A percentile compares a stretch with the other conserved stretches of the same genome.
Evolutionary conservation across 345 rosid species (phyloP).

Genomic region (Arabis hirsuta): DNA sequence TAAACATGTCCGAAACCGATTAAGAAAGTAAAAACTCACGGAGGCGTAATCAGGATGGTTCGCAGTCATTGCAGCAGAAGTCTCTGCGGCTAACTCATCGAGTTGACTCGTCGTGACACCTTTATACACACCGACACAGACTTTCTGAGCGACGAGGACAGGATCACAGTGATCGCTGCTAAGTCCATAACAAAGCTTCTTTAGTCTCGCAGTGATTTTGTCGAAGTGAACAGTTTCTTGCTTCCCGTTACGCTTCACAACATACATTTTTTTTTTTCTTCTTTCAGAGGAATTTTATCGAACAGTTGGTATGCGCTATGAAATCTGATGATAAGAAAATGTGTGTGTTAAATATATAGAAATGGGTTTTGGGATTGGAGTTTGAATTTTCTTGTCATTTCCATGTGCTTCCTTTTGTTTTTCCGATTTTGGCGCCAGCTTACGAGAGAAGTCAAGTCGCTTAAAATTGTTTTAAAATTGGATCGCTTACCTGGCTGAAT

Average conservation of each 20-base stretch:
- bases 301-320: constrained; percentile 36
- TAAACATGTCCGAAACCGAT: not conserved
- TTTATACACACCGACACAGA: constrained; percentile 97
- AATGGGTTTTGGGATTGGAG: not conserved
- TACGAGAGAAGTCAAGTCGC: constrained; percentile 17
- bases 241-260: constrained; percentile 89
- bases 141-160: constrained; percentile 94
- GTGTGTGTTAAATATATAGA: not conserved
- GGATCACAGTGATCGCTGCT: constrained; percentile 96
- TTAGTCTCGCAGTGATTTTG: constrained; percentile 91
- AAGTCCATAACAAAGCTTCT: constrained; percentile 94
- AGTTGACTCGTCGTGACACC: constrained; percentile 98
- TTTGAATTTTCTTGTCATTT: not conserved
- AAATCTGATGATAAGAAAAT: not conserved
- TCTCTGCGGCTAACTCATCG: constrained; percentile 97
- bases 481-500: not conserved
- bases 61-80: constrained; percentile 94
- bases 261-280: constrained; percentile 62
- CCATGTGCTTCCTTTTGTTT: not conserved
- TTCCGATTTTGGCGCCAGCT: constrained; percentile 49
- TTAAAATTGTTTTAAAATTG: not conserved
- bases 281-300: constrained; percentile 43
- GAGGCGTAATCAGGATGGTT: constrained; percentile 98
- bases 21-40: constrained; percentile 50
- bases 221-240: constrained; percentile 95